These are phyloP conservation scores for Diaporthe ampelina DNA, from an alignment of 2,329 filamentous ascomycete genomes.

Conservation along the genomic window DNA sequence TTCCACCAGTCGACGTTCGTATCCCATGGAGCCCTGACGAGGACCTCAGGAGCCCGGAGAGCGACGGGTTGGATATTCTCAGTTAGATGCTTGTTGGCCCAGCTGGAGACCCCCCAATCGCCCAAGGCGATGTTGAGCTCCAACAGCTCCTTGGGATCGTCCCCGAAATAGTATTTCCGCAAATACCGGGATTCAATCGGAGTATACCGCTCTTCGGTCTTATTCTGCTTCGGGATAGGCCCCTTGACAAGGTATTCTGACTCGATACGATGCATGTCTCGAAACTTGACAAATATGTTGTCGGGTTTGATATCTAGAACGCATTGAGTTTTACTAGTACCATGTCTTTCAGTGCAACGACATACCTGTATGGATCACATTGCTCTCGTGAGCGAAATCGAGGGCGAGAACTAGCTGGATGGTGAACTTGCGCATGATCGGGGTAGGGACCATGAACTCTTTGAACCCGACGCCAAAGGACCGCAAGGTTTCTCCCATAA, in stretches of 20 bases:
- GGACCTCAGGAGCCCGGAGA: slow-evolving; percentile 47
- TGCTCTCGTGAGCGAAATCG: slow-evolving; percentile 46
- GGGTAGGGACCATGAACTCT: slow-evolving; percentile 43
- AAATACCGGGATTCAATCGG: slow-evolving; percentile 5
- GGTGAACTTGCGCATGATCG: slow-evolving; percentile 44
- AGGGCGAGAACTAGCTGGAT: slow-evolving; percentile 46
- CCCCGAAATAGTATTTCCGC: slow-evolving; percentile 12
- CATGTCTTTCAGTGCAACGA: background rate
- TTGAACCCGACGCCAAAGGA: slow-evolving; percentile 39
- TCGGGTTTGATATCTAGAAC: slow-evolving; percentile 45
- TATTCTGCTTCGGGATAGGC: slow-evolving; percentile 14
- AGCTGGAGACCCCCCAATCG: slow-evolving; percentile 46
- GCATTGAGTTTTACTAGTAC: background rate
- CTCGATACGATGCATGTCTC: slow-evolving; percentile 43
- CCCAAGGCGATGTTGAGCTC: slow-evolving; percentile 45
- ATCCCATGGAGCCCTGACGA: slow-evolving; percentile 46
- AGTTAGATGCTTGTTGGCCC: slow-evolving; percentile 42
- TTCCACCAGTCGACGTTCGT: slow-evolving; percentile 45
- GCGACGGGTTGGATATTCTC: slow-evolving; percentile 45
- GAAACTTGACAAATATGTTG: slow-evolving; percentile 46
- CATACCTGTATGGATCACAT: slow-evolving; percentile 46
- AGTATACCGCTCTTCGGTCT: background rate
- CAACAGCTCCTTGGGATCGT: background rate
- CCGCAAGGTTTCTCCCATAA: slow-evolving; percentile 46
- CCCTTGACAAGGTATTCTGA: slow-evolving; percentile 38